A percentile compares a stretch with the other conserved stretches of the same genome.
phyloP scores from a whole-genome alignment of 331 rosid species.

The Cydonia oblonga region DNA sequence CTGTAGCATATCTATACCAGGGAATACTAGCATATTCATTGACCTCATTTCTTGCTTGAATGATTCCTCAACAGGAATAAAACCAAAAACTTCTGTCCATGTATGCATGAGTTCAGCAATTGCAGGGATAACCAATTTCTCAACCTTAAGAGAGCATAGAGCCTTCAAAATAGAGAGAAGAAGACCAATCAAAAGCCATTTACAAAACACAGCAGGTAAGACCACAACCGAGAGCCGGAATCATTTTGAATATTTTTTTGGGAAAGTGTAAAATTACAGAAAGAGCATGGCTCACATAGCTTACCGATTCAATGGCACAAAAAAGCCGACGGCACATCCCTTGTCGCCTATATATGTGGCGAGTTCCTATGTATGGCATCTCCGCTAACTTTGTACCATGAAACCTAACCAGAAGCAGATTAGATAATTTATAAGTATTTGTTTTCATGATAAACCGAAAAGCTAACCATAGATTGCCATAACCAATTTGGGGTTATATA shows the following conservation, averaged over 20 bases:
- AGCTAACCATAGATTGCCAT: neutral
- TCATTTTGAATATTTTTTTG: neutral
- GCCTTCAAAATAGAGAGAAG: slow-evolving; percentile 34
- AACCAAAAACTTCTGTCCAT: slow-evolving; percentile 86
- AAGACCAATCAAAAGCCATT: slow-evolving; percentile 8
- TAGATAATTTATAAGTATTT: neutral
- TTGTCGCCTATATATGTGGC: slow-evolving; percentile 83
- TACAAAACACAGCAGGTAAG: neutral
- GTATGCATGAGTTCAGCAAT: slow-evolving; percentile 80
- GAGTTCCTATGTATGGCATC: slow-evolving; percentile 99
- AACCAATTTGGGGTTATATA: neutral
- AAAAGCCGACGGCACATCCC: slow-evolving; percentile 99
- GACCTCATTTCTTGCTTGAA: slow-evolving; percentile 72
- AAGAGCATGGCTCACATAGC: slow-evolving; percentile 10
- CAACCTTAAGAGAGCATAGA: slow-evolving; percentile 73
- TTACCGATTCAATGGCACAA: slow-evolving; percentile 79
- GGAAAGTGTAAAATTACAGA: slow-evolving; percentile 12
- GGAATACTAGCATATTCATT: slow-evolving; percentile 90
- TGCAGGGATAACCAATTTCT: slow-evolving; percentile 88
- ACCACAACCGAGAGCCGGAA: neutral
- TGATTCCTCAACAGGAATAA: slow-evolving; percentile 59
- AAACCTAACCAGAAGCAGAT: slow-evolving; percentile 45
- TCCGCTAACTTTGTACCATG: slow-evolving; percentile 91
- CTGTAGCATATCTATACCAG: slow-evolving; percentile 93
- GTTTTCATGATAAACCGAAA: neutral